Base-by-base conservation (phyloP, 768 basidiomycete genomes). In the Crassisporium funariophilum region DNA sequence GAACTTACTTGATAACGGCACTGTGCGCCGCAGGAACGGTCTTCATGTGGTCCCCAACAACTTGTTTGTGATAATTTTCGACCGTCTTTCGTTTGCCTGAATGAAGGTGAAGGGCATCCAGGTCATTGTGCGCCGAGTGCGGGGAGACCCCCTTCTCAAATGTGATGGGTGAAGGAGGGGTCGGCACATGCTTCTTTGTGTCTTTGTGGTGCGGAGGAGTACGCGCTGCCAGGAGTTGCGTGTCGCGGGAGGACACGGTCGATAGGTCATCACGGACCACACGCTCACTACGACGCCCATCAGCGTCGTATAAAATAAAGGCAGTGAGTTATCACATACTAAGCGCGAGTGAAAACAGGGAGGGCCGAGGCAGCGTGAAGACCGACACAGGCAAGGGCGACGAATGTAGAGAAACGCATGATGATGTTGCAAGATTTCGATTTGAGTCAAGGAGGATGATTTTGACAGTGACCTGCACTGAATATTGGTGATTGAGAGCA, bases 381-480 rank as follows among this genome's bases (percentile, higher is more conserved):
- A n/a, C 13, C 37, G 20, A 20, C 37, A 21, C 37, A 39, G 37
- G 21, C 15, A 21, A 39, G 7, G 31, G 31, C 12, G 20, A 39
- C 6, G 37, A 39, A 12, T 3, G 15, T 15, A 39, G 13, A 39
- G 37, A 39, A 39, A 16, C 37, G 37, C 37, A 39, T 39, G 37
- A 13, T 39, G 21, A 20, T 38, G 12, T 39, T 21, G 37, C 21
- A 39, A 10, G 21, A 11, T 13, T 39, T 21, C 12, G 16, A 16
- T 33, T 7, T 12, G 16, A 33, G 37, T 39, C 21, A 20, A 39
- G 5, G 13, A 12, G 16, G 16, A 33, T 13, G n/a, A 12, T 21
- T 21, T 39, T 20, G 7, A 39, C 37, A 39, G 37, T 21, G 37
- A 39, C 37, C 37, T 15, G 37, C 37, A 21, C 37, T 39, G 37